Conservation (phyloP, 192 early-diverging fungal genomes). For the Diversispora eburnea region DNA sequence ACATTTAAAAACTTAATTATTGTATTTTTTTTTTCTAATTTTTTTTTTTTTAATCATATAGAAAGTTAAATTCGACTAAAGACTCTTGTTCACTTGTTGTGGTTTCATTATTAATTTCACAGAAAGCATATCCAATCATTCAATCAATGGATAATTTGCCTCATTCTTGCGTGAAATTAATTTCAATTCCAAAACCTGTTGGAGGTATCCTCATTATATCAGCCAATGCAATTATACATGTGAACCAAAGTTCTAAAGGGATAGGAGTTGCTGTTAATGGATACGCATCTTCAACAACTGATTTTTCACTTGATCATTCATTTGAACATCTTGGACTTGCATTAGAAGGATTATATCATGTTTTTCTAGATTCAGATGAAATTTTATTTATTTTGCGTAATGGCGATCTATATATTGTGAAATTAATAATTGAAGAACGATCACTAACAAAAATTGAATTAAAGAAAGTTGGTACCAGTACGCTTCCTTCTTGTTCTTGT, state of each 20-base stretch:
- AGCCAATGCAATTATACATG: constrained; percentile 77
- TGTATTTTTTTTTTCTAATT: neutral
- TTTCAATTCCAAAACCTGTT: constrained; percentile 76
- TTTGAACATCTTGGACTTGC: constrained; percentile 60
- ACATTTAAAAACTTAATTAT: neutral
- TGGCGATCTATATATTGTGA: constrained; percentile 71
- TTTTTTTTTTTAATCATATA: constrained; percentile 23
- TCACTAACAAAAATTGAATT: constrained; percentile 73
- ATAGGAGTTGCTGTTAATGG: constrained; percentile 71
- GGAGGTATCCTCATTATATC: constrained; percentile 82
- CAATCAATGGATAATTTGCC: constrained; percentile 75
- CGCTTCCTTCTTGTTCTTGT: constrained; percentile 52
- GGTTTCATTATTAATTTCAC: constrained; percentile 79
- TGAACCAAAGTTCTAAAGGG: constrained; percentile 81
- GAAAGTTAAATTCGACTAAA: constrained; percentile 57
- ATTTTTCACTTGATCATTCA: constrained; percentile 45
- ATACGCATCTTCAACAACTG: constrained; percentile 52
- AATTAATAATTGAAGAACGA: constrained; percentile 71
- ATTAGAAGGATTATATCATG: constrained; percentile 63
- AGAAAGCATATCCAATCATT: constrained; percentile 76
- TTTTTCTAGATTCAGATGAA: constrained; percentile 67
- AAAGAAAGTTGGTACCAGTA: constrained; percentile 45
- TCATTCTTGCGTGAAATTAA: constrained; percentile 69
- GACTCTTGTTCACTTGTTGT: constrained; percentile 77
- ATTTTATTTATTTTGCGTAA: constrained; percentile 66